These are phyloP conservation scores for Gossypium turneri DNA, from an alignment of 345 rosid species.

Conservation along the genomic window DNA sequence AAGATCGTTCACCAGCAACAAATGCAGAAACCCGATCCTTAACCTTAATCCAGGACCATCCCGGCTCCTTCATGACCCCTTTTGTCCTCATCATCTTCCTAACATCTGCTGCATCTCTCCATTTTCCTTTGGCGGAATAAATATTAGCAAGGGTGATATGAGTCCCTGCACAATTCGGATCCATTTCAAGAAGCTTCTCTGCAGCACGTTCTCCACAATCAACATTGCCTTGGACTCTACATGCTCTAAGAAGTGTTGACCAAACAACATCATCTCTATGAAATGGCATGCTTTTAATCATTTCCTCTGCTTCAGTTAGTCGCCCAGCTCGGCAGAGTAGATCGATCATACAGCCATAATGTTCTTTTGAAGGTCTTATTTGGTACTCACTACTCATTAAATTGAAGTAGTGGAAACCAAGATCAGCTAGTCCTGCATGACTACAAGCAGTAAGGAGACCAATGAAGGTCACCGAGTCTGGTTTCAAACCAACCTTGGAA, in stretches of 20 bases:
- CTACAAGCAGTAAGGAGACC: conserved; percentile 81
- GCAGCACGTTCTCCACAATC: conserved; percentile 66
- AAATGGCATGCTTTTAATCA: conserved; percentile 67
- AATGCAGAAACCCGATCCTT: conserved; percentile 50
- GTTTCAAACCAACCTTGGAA: conserved; percentile 46
- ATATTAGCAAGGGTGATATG: conserved; percentile 76
- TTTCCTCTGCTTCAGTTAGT: conserved; percentile 65
- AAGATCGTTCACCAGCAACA: conserved; percentile 60
- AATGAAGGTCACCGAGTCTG: conserved; percentile 72
- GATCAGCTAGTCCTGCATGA: conserved; percentile 77
- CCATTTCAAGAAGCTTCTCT: conserved; percentile 56
- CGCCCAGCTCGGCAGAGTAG: conserved; percentile 75
- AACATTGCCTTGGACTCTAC: conserved; percentile 53
- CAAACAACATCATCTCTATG: conserved; percentile 75
- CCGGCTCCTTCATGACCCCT: conserved; percentile 80
- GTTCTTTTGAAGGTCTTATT: conserved; percentile 66
- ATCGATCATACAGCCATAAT: conserved; percentile 90
- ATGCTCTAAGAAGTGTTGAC: conserved; percentile 75
- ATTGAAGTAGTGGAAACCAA: conserved; percentile 70
- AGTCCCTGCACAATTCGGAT: conserved; percentile 69
- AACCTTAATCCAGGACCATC: conserved; percentile 78
- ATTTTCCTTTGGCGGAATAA: conserved; percentile 63
- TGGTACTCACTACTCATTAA: conserved; percentile 45
- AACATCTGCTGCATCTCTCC: conserved; percentile 72
- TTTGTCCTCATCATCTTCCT: conserved; percentile 66